Conservation (phyloP, 2,329 filamentous ascomycete genomes). For the Ploettnerulaceae sp. region DNA sequence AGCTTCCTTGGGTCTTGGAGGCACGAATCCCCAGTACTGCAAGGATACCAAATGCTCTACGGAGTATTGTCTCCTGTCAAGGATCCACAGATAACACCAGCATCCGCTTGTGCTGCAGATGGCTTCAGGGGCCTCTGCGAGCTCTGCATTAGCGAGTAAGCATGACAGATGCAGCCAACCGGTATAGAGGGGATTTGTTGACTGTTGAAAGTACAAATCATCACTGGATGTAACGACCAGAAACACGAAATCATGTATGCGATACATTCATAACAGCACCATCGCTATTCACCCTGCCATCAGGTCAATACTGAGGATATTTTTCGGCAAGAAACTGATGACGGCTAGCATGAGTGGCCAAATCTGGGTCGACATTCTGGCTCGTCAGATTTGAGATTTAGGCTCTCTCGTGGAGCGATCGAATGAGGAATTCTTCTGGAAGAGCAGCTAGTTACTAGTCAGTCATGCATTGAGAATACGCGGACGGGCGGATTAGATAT, state of each 20-base stretch:
- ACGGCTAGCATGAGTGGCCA: neutral
- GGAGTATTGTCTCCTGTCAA: slow-evolving; percentile 9
- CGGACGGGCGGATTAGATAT: neutral
- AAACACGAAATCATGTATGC: too few species aligned
- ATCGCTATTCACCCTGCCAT: neutral
- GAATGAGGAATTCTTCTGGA: slow-evolving; percentile 20
- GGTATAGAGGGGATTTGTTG: too few species aligned
- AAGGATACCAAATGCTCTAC: neutral
- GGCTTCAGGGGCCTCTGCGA: too few species aligned
- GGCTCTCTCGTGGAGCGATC: neutral
- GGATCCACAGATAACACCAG: slow-evolving; percentile 26
- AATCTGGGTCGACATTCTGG: slow-evolving; percentile 6
- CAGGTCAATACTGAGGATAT: neutral
- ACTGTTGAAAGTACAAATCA: too few species aligned
- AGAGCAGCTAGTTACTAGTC: too few species aligned
- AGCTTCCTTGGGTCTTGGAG: slow-evolving; percentile 20
- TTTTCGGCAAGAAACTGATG: too few species aligned
- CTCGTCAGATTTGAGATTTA: neutral
- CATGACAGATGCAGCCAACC: too few species aligned
- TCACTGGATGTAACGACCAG: too few species aligned
- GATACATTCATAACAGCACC: too few species aligned
- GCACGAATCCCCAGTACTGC: neutral
- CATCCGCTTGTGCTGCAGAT: slow-evolving; percentile 11
- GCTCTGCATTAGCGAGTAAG: too few species aligned
- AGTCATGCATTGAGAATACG: slow-evolving; percentile 1